Evolutionary conservation across 345 rosid genomes (phyloP).

Genomic region (Dimocarpus longan): DNA sequence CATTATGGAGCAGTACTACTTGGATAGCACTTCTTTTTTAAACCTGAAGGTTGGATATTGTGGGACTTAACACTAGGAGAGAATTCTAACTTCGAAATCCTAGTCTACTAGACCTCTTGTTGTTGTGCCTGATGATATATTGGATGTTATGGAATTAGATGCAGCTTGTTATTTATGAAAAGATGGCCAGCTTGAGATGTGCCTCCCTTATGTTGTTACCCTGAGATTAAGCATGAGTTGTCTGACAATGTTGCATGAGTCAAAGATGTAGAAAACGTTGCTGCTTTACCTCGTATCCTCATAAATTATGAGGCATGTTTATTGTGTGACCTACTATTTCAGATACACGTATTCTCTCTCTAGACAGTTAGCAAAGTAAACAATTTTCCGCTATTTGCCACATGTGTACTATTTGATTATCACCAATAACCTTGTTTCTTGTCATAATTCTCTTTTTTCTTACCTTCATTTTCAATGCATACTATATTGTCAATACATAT

Average conservation of each 20-base stretch:
- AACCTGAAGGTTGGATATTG: too few species aligned
- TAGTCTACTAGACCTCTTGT: not conserved
- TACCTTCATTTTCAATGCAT: too few species aligned
- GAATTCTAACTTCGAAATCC: not conserved
- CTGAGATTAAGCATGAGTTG: not conserved
- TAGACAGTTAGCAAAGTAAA: not conserved
- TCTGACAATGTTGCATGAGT: not conserved
- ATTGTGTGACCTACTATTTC: not conserved
- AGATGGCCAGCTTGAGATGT: not conserved
- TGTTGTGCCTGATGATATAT: not conserved
- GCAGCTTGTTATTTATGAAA: not conserved
- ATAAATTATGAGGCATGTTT: not conserved
- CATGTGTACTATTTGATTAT: not conserved
- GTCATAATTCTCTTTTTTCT: not conserved
- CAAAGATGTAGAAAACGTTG: not conserved
- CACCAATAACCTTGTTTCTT: conserved; percentile 4
- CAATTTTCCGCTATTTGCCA: not conserved
- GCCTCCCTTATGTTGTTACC: not conserved
- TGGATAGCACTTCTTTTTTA: too few species aligned
- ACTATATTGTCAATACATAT: not conserved
- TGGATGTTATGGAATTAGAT: not conserved
- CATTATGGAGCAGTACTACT: too few species aligned
- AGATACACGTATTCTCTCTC: conserved; percentile 2
- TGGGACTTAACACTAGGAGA: too few species aligned
- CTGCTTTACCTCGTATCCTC: not conserved